Evolutionary conservation across 1,139 yeast species (phyloP), one percentile per base, ranked within the genome.

Genomic region (Yamadazyma atmosphaerica): DNA sequence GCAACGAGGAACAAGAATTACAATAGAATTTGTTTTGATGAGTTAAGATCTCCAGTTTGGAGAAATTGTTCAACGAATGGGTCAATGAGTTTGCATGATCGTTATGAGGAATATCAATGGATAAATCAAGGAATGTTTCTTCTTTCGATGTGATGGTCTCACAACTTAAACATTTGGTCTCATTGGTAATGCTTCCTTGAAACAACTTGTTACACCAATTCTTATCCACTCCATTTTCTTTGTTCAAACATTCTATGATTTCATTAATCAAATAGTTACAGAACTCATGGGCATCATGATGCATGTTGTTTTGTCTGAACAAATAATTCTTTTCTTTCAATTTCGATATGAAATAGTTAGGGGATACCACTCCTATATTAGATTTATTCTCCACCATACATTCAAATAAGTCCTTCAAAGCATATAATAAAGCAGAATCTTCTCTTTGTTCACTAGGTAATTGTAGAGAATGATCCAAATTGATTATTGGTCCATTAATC

Each of bases 221-320:
- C 21, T 64, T 52, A 7, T 59, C 58, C 18, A 48, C 40, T 11
- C 63, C 66, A 38, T 46, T 38, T 39, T 59, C 76, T 44, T 53
- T 57, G 40, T 78, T 81, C 23, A 86, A 61, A 26, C 77, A 72
- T 49, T 92, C 98, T 41, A 89, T 80, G 22, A 87, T 78, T 47
- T 83, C 86, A 60, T 92, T 92, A 38, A 92, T 71, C 48, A 90
- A 61, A 54, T 87, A 90, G 59, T 90, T 90, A 56, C 89, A 75
- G 60, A 92, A 92, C 60, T 92, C 98, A 61, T 92, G 98, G 2
- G 98, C 97, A 68, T 92, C 98, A 57, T 92, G 98, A 60, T 92
- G 98, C 96, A 90, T 89, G 44, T 72, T 72, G 37, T 86, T 82
- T 43, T 89, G 86, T 45, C 96, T 72, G 58, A 92, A 92, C 49